phyloP scores from a whole-genome alignment of 2,329 filamentous ascomycete genomes.

The Alternaria atra region DNA sequence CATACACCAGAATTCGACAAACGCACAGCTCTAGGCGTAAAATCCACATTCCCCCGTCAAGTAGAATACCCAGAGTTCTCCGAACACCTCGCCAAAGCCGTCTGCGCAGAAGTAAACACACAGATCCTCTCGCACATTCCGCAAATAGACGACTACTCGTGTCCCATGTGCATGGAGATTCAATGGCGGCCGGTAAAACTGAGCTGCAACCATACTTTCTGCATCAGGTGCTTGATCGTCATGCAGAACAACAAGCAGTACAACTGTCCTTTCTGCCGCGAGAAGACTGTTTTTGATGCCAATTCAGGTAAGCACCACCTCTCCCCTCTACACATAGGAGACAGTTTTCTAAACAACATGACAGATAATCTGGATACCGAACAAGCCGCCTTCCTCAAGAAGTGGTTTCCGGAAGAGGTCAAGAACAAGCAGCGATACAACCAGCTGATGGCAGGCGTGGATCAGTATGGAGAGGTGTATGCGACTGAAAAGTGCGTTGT shows the following conservation, averaged over 20 bases:
- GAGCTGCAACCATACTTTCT: constrained; percentile 79
- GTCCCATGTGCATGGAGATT: constrained; percentile 80
- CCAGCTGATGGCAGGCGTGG: constrained; percentile 76
- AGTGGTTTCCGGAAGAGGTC: constrained; percentile 80
- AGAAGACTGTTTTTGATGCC: constrained; percentile 74
- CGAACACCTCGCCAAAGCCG: constrained; percentile 74
- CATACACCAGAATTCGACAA: constrained; percentile 78
- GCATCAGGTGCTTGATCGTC: constrained; percentile 82
- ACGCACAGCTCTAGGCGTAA: constrained; percentile 76
- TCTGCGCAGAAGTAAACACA: constrained; percentile 77
- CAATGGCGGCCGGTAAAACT: constrained; percentile 84
- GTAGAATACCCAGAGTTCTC: constrained; percentile 67
- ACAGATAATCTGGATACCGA: constrained; percentile 74
- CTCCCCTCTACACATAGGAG: background rate
- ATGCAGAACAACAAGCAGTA: constrained; percentile 75
- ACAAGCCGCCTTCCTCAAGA: constrained; percentile 73
- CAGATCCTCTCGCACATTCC: constrained; percentile 78
- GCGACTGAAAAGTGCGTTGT: constrained; percentile 64
- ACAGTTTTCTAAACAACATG: background rate
- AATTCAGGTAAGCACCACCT: constrained; percentile 64
- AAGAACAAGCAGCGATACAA: constrained; percentile 69
- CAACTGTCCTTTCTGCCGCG: constrained; percentile 79
- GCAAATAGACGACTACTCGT: constrained; percentile 84
- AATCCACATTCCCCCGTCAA: constrained; percentile 67
- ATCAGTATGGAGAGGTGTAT: constrained; percentile 74